phyloP scores from a whole-genome alignment of 2,329 filamentous ascomycete genomes.

The Penicillium sp. region DNA sequence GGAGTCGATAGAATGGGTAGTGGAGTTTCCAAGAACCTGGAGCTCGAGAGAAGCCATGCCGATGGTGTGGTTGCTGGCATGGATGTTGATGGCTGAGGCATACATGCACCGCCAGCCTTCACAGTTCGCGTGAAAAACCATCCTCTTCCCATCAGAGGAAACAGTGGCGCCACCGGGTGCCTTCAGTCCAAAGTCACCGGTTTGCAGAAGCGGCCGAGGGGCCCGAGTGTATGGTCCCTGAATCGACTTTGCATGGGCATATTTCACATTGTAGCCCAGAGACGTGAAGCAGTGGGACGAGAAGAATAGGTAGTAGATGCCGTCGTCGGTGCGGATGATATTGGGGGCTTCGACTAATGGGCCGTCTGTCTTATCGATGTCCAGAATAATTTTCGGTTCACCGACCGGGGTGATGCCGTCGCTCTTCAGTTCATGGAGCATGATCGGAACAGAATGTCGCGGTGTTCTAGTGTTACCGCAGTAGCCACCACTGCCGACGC shows the following conservation, averaged over 20 bases:
- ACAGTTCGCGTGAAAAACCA: constrained; percentile 31
- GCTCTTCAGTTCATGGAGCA: constrained; percentile 35
- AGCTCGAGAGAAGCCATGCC: constrained; percentile 10
- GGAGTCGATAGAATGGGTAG: neutral
- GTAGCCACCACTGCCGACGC: constrained; percentile 42
- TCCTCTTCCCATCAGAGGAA: constrained; percentile 22
- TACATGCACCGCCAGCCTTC: constrained; percentile 25
- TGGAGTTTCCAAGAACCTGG: constrained; percentile 1
- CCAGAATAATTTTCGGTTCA: constrained; percentile 51
- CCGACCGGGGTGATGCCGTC: constrained; percentile 52
- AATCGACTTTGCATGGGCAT: constrained; percentile 46
- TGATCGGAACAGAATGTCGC: constrained; percentile 29
- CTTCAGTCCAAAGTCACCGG: constrained; percentile 24
- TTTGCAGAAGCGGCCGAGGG: constrained; percentile 29
- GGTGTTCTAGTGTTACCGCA: constrained; percentile 42
- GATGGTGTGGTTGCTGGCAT: constrained; percentile 11
- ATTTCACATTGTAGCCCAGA: constrained; percentile 53
- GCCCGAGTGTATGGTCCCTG: constrained; percentile 35
- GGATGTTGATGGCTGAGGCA: constrained; percentile 23
- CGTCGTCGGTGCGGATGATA: constrained; percentile 36
- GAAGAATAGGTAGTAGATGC: constrained; percentile 56
- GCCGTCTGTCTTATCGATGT: constrained; percentile 57
- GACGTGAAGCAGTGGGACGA: constrained; percentile 55
- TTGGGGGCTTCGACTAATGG: constrained; percentile 58
- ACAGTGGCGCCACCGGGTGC: constrained; percentile 27